Conservation (phyloP, 2,329 filamentous ascomycete species). For the Fusarium sp. region DNA sequence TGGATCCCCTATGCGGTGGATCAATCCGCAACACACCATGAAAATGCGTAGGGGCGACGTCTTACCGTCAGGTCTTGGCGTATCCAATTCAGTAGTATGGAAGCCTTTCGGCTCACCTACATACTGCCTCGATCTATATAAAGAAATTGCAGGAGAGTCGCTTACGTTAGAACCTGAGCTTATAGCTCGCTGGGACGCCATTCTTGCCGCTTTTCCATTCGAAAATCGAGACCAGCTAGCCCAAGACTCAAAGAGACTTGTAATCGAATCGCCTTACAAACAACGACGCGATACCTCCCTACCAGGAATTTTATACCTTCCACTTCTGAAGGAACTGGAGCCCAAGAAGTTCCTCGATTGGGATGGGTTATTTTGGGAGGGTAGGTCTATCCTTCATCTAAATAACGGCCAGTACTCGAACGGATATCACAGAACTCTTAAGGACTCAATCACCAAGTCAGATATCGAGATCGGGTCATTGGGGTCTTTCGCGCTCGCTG, state of each 20-base stretch:
- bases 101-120: rapidly evolving
- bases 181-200: background rate
- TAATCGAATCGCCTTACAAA: too few relatives aligned
- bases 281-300: too few relatives aligned
- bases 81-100: rapidly evolving
- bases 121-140: too few relatives aligned
- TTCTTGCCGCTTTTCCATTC: background rate
- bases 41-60: background rate
- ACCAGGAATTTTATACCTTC: background rate
- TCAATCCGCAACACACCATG: rapidly evolving
- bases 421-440: rapidly evolving
- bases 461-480: rapidly evolving
- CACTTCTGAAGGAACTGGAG: background rate
- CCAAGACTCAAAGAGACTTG: rapidly evolving
- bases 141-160: too few relatives aligned
- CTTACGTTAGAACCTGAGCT: rapidly evolving
- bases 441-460: rapidly evolving
- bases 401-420: rapidly evolving
- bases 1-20: background rate
- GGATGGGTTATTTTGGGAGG: slow-evolving; percentile 1
- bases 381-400: background rate
- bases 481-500: rapidly evolving
- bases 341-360: rapidly evolving
- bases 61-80: background rate
- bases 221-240: background rate